Evolutionary conservation across 306 rosid species (phyloP), one percentile per base, ranked within the genome.

Genomic region (Vigna unguiculata): DNA sequence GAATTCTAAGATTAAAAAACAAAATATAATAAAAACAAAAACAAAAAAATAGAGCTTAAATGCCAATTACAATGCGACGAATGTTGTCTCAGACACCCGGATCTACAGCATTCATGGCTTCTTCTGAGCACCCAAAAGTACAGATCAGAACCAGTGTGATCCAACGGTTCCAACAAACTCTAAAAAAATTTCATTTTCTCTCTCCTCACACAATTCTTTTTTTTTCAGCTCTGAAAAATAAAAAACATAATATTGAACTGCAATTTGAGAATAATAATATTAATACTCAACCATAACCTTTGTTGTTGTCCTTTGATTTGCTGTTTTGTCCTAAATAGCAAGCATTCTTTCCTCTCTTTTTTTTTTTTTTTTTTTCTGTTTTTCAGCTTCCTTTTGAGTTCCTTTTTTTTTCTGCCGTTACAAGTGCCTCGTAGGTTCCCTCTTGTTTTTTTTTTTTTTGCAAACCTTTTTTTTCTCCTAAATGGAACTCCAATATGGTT

Each of bases 71-170:
- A 77, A 80, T 62, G 86, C 78, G 73, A 80, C 71, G 82, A 88
- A 82, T 75, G 86, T 46, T 22, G 87, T 20, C 61, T 68, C 51
- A 52, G 78, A 77, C 67, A 74, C 52, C 78, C 83, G 96, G 91
- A 88, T 92, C 96, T 86, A 80, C 77, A 81, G 83, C 92, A 82
- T 82, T 83, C 69, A 66, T 75, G 71, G 83, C 80, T 78, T 45
- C 69, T 80, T 75, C 79, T 24, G 64, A 47, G 77, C 43, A 43
- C 78, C 80, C 79, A 47, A 19, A 75, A 78, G 86, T 77, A 79
- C 86, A 82, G 91, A 93, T 71, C 87, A 78, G 61, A 81, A 81
- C 73, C 46, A 81, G 58, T 64, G 74, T 70, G 61, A 85, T 80
- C 87, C 87, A 75, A 87, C 88, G 86, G 88, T 73, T 76, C 16